These are phyloP conservation scores for Linum tenue DNA, from an alignment of 345 rosid species.

Conservation along the genomic window DNA sequence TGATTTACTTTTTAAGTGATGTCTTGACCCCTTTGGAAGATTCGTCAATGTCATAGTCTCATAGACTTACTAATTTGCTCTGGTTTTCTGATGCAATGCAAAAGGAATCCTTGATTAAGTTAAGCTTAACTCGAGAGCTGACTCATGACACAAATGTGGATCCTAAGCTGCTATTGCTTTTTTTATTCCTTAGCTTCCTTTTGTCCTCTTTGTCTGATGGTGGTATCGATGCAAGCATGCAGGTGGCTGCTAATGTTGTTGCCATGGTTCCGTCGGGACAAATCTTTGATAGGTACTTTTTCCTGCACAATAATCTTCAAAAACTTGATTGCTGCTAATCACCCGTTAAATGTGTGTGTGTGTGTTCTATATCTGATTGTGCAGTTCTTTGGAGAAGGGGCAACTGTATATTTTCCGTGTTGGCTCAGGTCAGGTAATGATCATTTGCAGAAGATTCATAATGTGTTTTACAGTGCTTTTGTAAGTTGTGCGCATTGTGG, in stretches of 20 bases:
- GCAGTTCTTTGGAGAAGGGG: slow-evolving; percentile 87
- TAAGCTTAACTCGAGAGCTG: neutral
- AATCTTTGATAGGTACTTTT: slow-evolving; percentile 69
- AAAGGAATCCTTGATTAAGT: too few relatives aligned
- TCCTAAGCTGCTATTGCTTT: neutral
- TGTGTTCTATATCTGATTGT: slow-evolving; percentile 14
- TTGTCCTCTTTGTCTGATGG: slow-evolving; percentile 1
- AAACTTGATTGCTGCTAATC: too few relatives aligned
- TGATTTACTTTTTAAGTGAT: neutral
- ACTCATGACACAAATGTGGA: too few relatives aligned
- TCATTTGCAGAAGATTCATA: neutral
- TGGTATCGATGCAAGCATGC: slow-evolving; percentile 5
- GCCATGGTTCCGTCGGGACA: slow-evolving; percentile 97
- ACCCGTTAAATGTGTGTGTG: too few relatives aligned
- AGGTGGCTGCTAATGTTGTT: slow-evolving; percentile 94
- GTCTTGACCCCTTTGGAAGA: neutral
- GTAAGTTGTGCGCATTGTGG: neutral
- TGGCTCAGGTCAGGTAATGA: slow-evolving; percentile 81
- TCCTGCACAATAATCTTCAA: too few relatives aligned
- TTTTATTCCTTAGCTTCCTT: slow-evolving; percentile 1
- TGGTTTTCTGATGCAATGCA: too few relatives aligned
- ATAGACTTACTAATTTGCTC: neutral
- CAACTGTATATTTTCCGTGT: slow-evolving; percentile 71
- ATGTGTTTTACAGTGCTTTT: too few relatives aligned
- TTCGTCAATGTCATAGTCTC: neutral